Evolutionary conservation across 257 asterid species (phyloP), one percentile per base, ranked within the genome.

Genomic region (Ilex aquifolium): DNA sequence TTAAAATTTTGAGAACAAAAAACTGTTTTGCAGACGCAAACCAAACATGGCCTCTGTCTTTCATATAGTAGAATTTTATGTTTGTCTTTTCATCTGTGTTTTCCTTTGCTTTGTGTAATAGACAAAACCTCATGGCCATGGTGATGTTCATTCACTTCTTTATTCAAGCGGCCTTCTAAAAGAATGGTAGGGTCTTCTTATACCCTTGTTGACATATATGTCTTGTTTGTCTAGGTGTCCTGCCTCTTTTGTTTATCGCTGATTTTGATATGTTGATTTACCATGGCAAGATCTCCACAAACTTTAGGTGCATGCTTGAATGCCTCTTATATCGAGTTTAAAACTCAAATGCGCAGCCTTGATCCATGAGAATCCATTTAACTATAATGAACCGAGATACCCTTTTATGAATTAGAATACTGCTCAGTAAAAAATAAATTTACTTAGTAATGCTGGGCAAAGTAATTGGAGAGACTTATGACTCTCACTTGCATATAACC

Each of bases 91-190:
- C 1, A 21, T 21, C 27, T 21, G 27, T 21, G 27, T 30, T 30
- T 27, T 10, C 30, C 57, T 3, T 29, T 62, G 44, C 57, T 55
- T 40, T 70, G 44, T 56, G 69, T 65, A 71, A 14, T 69, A 92
- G 99, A 92, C 96, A 74, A 92, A 92, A 77, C 99, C 99, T 67
- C 99, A 92, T 67, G 99, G 99, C 68, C 99, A 92, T 75, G 99
- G 99, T 57, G 99, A 92, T 68, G 95, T 92, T 74, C 99, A 92
- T 77, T 85, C 97, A 48, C 96, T 92, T 83, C 94, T 92, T 52
- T 89, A 82, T 75, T 87, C 99, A 52, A 85, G 82, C 59, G 97
- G 99, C 61, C 84, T 87, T 84, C 96, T 92, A 61, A 85, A 82
- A 74, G 82, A 70, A 62, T 92, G 99, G 99, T 92, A 72, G 69